Base-by-base conservation (phyloP, 163 green algal species). In the Coccomyxa subellipsoidea region DNA sequence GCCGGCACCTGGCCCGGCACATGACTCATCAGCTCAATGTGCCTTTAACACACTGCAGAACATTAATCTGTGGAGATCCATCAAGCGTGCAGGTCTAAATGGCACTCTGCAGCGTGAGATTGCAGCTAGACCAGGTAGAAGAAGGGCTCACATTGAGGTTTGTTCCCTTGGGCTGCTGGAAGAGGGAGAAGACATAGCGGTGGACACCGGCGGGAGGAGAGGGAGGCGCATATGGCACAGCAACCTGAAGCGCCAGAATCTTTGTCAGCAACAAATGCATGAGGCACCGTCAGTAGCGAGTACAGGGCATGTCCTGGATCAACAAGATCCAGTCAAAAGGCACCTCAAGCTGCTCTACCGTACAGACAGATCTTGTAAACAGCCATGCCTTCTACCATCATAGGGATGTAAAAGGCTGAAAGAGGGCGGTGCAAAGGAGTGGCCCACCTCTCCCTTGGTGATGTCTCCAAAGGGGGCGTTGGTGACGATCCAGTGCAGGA, bases 401-500 rank as follows among this genome's bases (percentile, higher is more conserved):
- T 8, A 54, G 39, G 39, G 39, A 54, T 23, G 8, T 8, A 23
- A 10, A 8, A 23, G 39, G 10, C 39, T 54, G 39, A 54, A 54
- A 54, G 39, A 23, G 8, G 8, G 15, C 23, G 47, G 15, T 27
- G 47, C 47, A 59, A 18, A 59, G 47, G 47, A 12, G 21, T 59
- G 47, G 5, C 47, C 21, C 15, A 59, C 47, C 47, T 59, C 15
- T 59, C 21, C 66, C 32, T 73, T 36, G 27, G 66, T 35, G 66
- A 77, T 38, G 70, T 77, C 70, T 38, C 34, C 70, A 34, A 29
- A n/a, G 8, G 70, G 70, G 10, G 70, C 70, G 5, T 77, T 77
- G 70, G 34, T 77, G 0, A 77, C 70, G 70, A 77, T n/a, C 70
- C 70, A 77, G 70, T 77, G 70, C 70, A 77, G 70, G 32, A 10